Percentiles rank a stretch among this genome's conserved stretches.
Evolutionary conservation across 2,329 filamentous ascomycete species (phyloP).

Genomic region (Cladophialophora psammophila): DNA sequence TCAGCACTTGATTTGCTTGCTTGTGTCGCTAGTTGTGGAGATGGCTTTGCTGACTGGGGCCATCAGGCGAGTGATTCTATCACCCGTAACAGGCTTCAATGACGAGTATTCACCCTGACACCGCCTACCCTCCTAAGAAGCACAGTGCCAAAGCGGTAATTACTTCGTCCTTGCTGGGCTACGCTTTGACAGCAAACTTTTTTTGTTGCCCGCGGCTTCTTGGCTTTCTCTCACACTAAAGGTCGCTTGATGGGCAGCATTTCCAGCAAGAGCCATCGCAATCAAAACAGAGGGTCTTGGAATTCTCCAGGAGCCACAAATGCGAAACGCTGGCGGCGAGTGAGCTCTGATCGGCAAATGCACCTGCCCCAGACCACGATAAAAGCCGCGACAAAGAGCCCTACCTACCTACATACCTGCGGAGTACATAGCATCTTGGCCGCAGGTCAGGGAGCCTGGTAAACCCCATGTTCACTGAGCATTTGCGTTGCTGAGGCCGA

Average conservation of each 20-base stretch:
- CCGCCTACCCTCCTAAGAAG: not conserved
- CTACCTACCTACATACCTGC: not conserved
- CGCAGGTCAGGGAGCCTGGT: not conserved
- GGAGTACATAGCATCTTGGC: not conserved
- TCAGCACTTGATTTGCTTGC: conserved; percentile 13
- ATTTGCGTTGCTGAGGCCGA: not conserved
- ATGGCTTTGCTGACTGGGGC: conserved; percentile 14
- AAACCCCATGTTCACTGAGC: not conserved
- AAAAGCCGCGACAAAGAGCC: not conserved
- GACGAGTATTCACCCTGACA: not conserved
- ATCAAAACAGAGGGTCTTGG: conserved; percentile 11
- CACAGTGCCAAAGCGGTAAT: not conserved
- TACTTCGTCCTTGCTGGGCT: not conserved
- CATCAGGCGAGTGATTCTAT: not conserved
- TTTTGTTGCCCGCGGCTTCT: not conserved
- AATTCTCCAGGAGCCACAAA: conserved; percentile 11
- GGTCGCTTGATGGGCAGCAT: not conserved
- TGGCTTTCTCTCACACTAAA: not conserved
- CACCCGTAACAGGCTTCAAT: not conserved
- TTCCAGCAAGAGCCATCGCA: not conserved
- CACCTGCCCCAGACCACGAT: not conserved
- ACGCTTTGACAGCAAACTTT: not conserved
- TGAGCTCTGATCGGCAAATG: conserved; percentile 6
- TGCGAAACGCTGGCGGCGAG: conserved; percentile 16
- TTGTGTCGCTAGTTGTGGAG: conserved; percentile 2